phyloP scores from a whole-genome alignment of 163 green algal species.

The Chloroidium sp. region DNA sequence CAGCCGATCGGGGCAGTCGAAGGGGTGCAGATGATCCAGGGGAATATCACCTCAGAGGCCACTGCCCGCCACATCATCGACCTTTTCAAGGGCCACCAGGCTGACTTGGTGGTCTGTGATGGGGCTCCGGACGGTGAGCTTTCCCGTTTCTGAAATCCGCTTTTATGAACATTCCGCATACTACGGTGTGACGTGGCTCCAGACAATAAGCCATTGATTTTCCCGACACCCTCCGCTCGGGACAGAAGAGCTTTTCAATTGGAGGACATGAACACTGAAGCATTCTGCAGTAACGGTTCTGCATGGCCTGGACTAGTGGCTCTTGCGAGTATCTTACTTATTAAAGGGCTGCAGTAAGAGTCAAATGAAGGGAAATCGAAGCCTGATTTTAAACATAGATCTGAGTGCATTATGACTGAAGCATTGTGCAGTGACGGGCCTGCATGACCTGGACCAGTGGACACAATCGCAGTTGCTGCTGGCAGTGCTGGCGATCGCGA shows the following conservation, averaged over 20 bases:
- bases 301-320: too few species aligned
- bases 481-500: conserved; percentile 81
- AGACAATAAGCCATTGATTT: background rate
- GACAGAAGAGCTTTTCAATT: too few species aligned
- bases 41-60: conserved; percentile 86
- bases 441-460: conserved; percentile 98
- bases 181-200: background rate
- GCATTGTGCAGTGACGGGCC: conserved; percentile 74
- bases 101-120: conserved; percentile 94
- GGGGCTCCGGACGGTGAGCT: conserved; percentile 82
- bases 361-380: too few species aligned
- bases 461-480: conserved; percentile 94
- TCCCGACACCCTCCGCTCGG: too few species aligned
- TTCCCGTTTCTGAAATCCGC: too few species aligned
- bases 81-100: conserved; percentile 77
- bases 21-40: conserved; percentile 87
- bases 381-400: too few species aligned
- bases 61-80: conserved; percentile 62
- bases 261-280: too few species aligned
- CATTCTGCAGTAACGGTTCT: too few species aligned
- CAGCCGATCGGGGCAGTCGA: conserved; percentile 98
- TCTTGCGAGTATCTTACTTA: too few species aligned
- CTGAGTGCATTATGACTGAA: too few species aligned
- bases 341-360: too few species aligned
- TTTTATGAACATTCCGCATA: background rate